Base-by-base conservation (phyloP, 2,329 filamentous ascomycete species). In the Epichloe sylvatica region DNA sequence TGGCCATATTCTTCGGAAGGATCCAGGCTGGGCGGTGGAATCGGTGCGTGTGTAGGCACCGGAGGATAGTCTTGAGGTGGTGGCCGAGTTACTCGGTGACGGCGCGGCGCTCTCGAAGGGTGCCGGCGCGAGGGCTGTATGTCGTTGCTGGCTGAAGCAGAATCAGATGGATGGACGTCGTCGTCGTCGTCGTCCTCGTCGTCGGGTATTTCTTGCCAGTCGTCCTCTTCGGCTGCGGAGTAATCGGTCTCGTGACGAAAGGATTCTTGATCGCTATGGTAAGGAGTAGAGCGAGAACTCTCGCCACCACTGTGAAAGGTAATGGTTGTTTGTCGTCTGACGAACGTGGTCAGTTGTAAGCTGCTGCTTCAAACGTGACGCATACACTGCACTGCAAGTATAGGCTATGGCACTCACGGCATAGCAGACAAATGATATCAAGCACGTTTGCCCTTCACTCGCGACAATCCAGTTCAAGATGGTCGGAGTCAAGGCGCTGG, bases 11-110 rank as follows among this genome's bases (percentile, higher is more conserved):
- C 80, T 23, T 86, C 80, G 19, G 72, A 72, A 36, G 76, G 76
- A 62, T 84, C 83, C 70, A 77, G 72, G 63, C 75, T 84, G 70
- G 78, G 77, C 49, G 78, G 70, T 55, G 74, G 71, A 54, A 70
- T 70, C 55, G 76, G 74, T 57, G 56, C 55, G 49, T 55, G 57
- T 42, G 53, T 44, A 46, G 59, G 60, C 57, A 65, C 64, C 52
- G 67, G 51, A 63, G 70, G 66, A 47, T 60, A 59, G 13, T 62
- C 54, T 66, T 72, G 58, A 63, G 66, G 49, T 67, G 61, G 60
- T 30, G 56, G 59, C 34, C 55, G 60, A 59, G 53, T 62, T 57
- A 57, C 63, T 64, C 53, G 64, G 58, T 54, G 64, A 49, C 53
- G 65, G 57, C 54, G 64, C 50, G 44, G 55, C 57, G 54, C 49